Evolutionary conservation across 2,329 filamentous ascomycete genomes (phyloP).

Genomic region (Sarocladium brachiariae): DNA sequence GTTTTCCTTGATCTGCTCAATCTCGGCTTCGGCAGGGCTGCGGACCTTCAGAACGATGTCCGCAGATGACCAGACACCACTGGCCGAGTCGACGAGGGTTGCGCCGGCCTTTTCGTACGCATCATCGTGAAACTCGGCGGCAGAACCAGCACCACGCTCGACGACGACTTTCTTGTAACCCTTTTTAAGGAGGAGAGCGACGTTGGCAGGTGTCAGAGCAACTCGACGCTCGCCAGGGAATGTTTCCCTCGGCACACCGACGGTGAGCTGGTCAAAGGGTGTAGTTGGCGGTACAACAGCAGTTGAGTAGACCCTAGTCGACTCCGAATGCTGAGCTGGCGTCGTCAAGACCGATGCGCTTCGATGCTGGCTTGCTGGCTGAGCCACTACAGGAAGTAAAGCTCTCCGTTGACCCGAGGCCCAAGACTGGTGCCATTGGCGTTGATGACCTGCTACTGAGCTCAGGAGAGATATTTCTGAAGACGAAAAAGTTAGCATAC

Average conservation of each 20-base stretch:
- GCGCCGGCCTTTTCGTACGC: conserved; percentile 75
- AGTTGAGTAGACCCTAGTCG: conserved; percentile 38
- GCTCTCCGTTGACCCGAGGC: not conserved
- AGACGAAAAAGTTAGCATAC: not conserved
- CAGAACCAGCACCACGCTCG: conserved; percentile 71
- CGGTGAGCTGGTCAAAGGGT: conserved; percentile 65
- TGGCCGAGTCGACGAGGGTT: conserved; percentile 61
- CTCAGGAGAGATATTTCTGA: not conserved
- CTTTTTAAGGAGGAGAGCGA: conserved; percentile 75
- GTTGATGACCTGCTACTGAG: not conserved
- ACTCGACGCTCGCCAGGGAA: conserved; percentile 75
- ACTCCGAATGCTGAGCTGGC: conserved; percentile 17
- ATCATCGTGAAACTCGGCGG: conserved; percentile 70
- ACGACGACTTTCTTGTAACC: conserved; percentile 72
- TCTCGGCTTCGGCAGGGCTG: conserved; percentile 63
- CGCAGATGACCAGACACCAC: conserved; percentile 64
- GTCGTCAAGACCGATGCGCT: conserved; percentile 29
- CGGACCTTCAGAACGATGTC: conserved; percentile 83
- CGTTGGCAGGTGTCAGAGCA: conserved; percentile 78
- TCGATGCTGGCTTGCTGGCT: conserved; percentile 14
- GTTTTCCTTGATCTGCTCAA: conserved; percentile 58
- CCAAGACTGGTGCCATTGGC: conserved; percentile 1
- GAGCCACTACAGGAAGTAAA: not conserved
- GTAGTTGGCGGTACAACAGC: conserved; percentile 35
- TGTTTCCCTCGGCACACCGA: conserved; percentile 76